Evolutionary conservation across 371 early-diverging fungal genomes (phyloP), one percentile per base, ranked within the genome.

Genomic region (Thermomucor indicae-seudaticae): DNA sequence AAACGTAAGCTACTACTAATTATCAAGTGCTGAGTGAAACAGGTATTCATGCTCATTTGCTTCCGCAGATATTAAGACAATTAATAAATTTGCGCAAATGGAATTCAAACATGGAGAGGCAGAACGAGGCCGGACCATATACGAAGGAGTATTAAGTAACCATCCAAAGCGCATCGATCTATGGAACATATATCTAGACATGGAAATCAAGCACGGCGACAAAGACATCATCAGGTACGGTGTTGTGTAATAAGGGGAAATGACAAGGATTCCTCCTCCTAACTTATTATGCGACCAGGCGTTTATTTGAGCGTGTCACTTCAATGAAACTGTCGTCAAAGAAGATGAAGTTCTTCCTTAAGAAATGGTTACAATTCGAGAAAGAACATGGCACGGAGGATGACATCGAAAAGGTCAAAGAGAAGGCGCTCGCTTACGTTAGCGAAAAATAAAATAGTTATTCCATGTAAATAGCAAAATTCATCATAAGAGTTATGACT

Each of bases 281-380:
- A n/a, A 1, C 38, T 7, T 43, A 35, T 32, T 20, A 0, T 35
- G 12, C 29, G 17, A 4, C 12, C 12, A 28, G 94, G 55, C 86
- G 89, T 11, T 65, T 98, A 41, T 97, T 96, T 74, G 88, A 92
- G 51, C 89, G 96, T 29, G 84, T 90, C 30, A 84, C 91, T 19
- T 76, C 81, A 14, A 66, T 91, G 76, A 92, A 92, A 66, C 76
- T 91, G 52, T 92, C 93, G n/a, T 86, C 95, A 27, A 95, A 93
- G 74, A 93, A 95, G 84, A 92, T 96, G 91, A 97, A 96, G 70
- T 93, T 91, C 78, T 83, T 98, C 64, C 97, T 97, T 77, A 97
- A 97, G 75, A 93, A 92, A 67, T 97, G 91, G 85, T 79, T 98
- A 25, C 83, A 85, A 22, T 97, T 90, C 62, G 98, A 97, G 65